Base-by-base conservation (phyloP, 1,284 basidiomycete species). In the Cryptococcus jaspeensis region DNA sequence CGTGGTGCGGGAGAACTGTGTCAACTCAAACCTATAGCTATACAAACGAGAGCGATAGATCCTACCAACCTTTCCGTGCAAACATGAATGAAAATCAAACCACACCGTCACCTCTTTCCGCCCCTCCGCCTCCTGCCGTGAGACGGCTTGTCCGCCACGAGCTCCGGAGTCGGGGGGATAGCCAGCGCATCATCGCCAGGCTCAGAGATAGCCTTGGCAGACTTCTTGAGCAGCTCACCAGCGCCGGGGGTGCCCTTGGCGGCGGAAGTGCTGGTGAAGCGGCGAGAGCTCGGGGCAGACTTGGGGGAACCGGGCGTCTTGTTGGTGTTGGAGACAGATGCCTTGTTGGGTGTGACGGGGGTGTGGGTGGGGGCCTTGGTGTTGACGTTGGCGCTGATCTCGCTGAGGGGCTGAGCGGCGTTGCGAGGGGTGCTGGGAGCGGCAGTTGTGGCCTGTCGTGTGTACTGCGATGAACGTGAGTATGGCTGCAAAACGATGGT, bases 241-340 rank as follows among this genome's bases (percentile, higher is more conserved):
- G 71, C 73, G 3, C 64, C 63, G 1, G 71, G 70, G 2, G 73
- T 75, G 35, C 73, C 73, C 49, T 65, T 70, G 8, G 65, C 48
- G n/a, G 53, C 38, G 28, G 53, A n/a, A 6, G 55, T 5, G 43
- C 22, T 35, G 41, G 22, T 18, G 23, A 18, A 25, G 20, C 49
- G 37, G 22, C 37, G 32, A 23, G 20, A 37, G 5, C 32, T 46
- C 13, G 16, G 53, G 18, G 46, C 38, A 7, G 46, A 44, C 12
- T 28, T 20, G 23, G 44, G 32, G 25, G 52, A 44, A 28, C 5
- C 28, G 7, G 28, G 44, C 38, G 32, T 41, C 13, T 50, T 51
- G 32, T 23, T 36, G 42, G 35, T 57, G 40, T 40, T 35, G 22
- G 51, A 28, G 39, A 20, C 38, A 11, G 54, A 28, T n/a, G 13